phyloP scores from a whole-genome alignment of 2,329 filamentous ascomycete species.

The Aspergillus hortae region DNA sequence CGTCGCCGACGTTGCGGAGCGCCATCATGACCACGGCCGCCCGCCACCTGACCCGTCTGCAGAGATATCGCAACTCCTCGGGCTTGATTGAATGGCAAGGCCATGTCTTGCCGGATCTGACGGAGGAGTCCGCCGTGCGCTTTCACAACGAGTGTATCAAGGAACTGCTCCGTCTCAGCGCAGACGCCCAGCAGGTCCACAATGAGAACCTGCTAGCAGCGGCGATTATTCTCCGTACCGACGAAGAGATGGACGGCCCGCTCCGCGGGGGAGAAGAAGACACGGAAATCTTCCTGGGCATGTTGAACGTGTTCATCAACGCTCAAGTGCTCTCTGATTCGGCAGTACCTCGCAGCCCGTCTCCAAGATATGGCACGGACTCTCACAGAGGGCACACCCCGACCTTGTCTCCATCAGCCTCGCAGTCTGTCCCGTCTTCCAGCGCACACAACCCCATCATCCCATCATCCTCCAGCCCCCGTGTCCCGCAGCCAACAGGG shows the following conservation, averaged over 20 bases:
- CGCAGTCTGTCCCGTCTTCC: background rate
- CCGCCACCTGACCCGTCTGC: constrained; percentile 34
- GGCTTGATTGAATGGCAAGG: constrained; percentile 21
- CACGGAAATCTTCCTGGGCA: constrained; percentile 19
- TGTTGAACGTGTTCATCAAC: constrained; percentile 19
- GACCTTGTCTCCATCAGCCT: too few species aligned
- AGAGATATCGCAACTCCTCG: constrained; percentile 17
- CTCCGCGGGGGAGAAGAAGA: constrained; percentile 17
- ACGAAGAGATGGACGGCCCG: constrained; percentile 40
- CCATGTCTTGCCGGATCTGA: constrained; percentile 25
- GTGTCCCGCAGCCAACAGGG: constrained; percentile 10
- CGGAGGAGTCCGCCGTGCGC: constrained; percentile 33
- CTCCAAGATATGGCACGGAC: too few species aligned
- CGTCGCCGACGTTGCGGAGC: constrained; percentile 39
- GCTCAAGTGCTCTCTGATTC: constrained; percentile 13
- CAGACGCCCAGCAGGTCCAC: constrained; percentile 33
- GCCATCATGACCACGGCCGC: constrained; percentile 39
- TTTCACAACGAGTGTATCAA: constrained; percentile 43
- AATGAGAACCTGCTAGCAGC: constrained; percentile 38
- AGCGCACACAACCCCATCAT: background rate
- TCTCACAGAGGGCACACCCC: too few species aligned
- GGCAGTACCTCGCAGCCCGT: too few species aligned
- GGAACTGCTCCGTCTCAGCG: constrained; percentile 37
- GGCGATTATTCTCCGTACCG: constrained; percentile 36
- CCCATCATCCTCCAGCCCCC: too few species aligned